Conservation (phyloP, 257 asterid species). For the Cruciata laevipes region DNA sequence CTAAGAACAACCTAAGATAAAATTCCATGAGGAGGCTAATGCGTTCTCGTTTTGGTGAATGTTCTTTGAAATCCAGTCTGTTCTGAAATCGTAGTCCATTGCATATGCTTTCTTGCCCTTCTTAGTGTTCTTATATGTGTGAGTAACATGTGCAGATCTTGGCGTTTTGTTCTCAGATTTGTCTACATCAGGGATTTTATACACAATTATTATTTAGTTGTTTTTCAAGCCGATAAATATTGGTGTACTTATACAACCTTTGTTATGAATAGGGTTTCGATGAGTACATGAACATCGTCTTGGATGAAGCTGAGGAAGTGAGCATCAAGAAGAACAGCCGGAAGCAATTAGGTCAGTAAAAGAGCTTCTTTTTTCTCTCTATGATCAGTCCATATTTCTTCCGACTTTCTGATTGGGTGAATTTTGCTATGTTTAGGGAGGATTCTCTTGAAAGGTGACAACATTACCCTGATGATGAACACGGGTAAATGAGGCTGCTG, state of each 20-base stretch:
- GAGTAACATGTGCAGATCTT: too few relatives aligned
- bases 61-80: background rate
- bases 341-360: conserved; percentile 40
- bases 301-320: conserved; percentile 63
- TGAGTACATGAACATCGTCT: conserved; percentile 53
- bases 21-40: background rate
- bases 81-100: background rate
- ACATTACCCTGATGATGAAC: conserved; percentile 50
- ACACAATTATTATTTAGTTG: background rate
- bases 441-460: conserved; percentile 49
- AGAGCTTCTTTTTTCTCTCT: background rate
- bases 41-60: background rate
- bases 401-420: background rate
- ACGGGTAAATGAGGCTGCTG: conserved; percentile 15
- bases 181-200: too few relatives aligned
- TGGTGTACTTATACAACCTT: background rate
- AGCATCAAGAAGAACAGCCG: conserved; percentile 47
- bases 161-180: background rate
- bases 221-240: background rate
- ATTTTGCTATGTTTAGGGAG: conserved; percentile 24
- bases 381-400: background rate
- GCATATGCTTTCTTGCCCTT: background rate
- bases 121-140: background rate
- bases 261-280: conserved; percentile 36
- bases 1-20: background rate